These are phyloP conservation scores for Naganishia friedmannii DNA, from an alignment of 768 basidiomycete genomes.

Conservation along the genomic window DNA sequence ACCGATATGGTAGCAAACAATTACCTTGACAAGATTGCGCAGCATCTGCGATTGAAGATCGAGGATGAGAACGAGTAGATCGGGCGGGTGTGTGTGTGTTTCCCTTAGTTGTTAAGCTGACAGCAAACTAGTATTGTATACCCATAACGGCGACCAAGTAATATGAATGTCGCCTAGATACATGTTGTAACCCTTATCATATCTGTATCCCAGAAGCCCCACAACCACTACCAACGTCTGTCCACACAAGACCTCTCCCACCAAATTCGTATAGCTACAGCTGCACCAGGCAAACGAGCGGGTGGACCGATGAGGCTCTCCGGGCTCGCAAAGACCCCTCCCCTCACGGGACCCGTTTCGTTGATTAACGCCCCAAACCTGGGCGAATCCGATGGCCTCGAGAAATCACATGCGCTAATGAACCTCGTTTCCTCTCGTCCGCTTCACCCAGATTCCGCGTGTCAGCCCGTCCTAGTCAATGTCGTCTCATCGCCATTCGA, in stretches of 20 bases:
- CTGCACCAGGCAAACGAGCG: not conserved
- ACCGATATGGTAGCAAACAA: not conserved
- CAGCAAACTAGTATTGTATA: not conserved
- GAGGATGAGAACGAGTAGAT: slow-evolving; percentile 16
- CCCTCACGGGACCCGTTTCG: not conserved
- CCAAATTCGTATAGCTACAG: not conserved
- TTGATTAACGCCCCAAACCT: not conserved
- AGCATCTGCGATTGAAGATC: slow-evolving; percentile 12
- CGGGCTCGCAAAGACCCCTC: slow-evolving; percentile 21
- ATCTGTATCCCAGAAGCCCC: not conserved
- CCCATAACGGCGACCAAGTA: no score
- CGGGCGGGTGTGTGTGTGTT: not conserved
- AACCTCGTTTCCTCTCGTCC: not conserved
- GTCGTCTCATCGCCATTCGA: slow-evolving; percentile 3
- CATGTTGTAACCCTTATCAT: not conserved
- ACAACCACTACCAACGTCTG: not conserved
- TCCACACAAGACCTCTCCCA: not conserved
- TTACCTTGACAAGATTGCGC: slow-evolving; percentile 21
- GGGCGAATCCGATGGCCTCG: slow-evolving; percentile 14
- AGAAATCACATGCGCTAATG: not conserved
- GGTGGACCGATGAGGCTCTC: slow-evolving; percentile 13
- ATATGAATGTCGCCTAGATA: not conserved
- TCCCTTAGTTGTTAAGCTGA: not conserved
- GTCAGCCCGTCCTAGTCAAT: not conserved
- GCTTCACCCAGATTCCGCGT: not conserved